Evolutionary conservation across 2,329 filamentous ascomycete genomes (phyloP), one percentile per base, ranked within the genome.

Genomic region (Claviceps arundinis): DNA sequence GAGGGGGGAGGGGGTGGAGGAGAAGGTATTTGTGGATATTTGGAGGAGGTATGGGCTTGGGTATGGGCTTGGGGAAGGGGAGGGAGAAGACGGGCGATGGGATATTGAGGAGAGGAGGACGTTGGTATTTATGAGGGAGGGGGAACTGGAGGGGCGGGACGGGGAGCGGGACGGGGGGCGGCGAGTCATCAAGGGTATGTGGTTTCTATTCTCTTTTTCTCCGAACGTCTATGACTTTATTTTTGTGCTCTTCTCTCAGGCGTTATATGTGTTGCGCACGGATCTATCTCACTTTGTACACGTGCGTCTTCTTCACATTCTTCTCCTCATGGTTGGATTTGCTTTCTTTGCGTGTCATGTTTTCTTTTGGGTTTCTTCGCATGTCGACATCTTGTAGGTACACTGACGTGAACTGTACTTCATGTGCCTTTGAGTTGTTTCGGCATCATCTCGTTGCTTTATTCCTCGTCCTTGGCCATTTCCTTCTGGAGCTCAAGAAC

Each of bases 11-110:
- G 60, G 61, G 9, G 60, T 57, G 1, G 54, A 68, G 7, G 63
- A 75, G 43, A 78, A 73, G 63, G 67, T 77, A 4, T 74, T 76
- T 58, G 76, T 81, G 24, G 70, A 77, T 50, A 64, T 81, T 5
- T 62, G 66, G 65, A 68, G 78, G 58, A 59, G 64, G 47, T 79
- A 80, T 56, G 67, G 64, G 1, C 51, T 56, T 3, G 56, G 58
- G 0, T 60, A 67, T 38, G 24, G 3, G 16, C 43, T 2, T 24
- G 41, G 9, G 2, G n/a, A 24, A 2, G 8, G 19, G 2, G 17
- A n/a, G 24, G 17, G 9, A 2, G 24, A 13, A 61, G 34, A 46
- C 50, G 5, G 47, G 7, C 2, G 54, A 24, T 64, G 57, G 60
- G 64, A 62, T 22, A 67, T 79, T 37, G 65, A 66, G 37, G 77